A percentile compares a stretch with the other conserved stretches of the same genome.
phyloP scores from a whole-genome alignment of 441 rosid genomes.

The Gossypium lobatum region DNA sequence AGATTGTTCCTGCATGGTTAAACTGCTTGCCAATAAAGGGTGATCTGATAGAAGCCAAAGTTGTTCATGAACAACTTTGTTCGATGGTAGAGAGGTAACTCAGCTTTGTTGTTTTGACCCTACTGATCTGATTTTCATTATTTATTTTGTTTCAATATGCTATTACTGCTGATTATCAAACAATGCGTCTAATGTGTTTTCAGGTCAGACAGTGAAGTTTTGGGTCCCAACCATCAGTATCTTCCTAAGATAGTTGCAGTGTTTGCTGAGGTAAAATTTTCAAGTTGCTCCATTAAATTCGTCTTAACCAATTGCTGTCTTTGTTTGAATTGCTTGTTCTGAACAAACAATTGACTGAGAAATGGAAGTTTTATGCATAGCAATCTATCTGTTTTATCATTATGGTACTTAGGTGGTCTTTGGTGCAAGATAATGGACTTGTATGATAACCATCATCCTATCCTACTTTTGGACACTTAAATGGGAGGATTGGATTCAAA shows the following conservation, averaged over 20 bases:
- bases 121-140: neutral
- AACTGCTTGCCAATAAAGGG: constrained; percentile 91
- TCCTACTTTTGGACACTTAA: neutral
- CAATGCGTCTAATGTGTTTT: constrained; percentile 13
- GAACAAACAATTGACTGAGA: neutral
- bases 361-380: neutral
- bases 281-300: neutral
- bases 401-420: neutral
- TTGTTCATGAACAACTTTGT: constrained; percentile 95
- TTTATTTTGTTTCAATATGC: neutral
- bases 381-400: neutral
- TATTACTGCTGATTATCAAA: neutral
- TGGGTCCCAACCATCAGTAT: constrained; percentile 85
- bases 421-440: neutral
- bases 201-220: constrained; percentile 83
- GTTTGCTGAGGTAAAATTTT: constrained; percentile 77
- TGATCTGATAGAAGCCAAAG: constrained; percentile 95
- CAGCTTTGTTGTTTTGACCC: neutral
- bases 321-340: neutral
- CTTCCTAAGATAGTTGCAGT: constrained; percentile 84
- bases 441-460: neutral
- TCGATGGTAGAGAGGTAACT: constrained; percentile 89
- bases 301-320: neutral
- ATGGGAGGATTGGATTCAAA: neutral
- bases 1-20: constrained; percentile 98